A percentile compares a stretch with the other conserved stretches of the same genome.
These are phyloP conservation scores for Sclerotiophoma versabilis DNA, from an alignment of 2,329 filamentous ascomycete species.

Conservation along the genomic window DNA sequence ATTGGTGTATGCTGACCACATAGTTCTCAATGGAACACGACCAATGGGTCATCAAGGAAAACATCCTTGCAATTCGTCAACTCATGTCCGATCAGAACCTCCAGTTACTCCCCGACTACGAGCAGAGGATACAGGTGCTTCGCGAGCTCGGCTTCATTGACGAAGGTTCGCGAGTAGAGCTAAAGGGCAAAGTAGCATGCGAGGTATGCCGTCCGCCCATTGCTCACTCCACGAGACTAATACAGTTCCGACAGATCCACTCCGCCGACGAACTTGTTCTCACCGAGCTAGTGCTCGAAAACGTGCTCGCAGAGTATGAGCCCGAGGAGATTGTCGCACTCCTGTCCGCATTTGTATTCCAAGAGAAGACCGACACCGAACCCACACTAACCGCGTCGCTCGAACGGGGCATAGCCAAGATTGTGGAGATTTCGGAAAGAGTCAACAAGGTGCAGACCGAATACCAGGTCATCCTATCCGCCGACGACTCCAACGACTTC, in stretches of 20 bases:
- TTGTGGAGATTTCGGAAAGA: conserved; percentile 89
- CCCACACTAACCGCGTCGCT: conserved; percentile 83
- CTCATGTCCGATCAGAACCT: conserved; percentile 96
- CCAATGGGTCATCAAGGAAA: conserved; percentile 94
- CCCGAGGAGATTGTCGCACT: conserved; percentile 96
- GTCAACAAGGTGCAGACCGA: conserved; percentile 88
- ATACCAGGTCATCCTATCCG: conserved; percentile 89
- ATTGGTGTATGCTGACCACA: conserved; percentile 12
- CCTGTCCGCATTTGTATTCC: conserved; percentile 94
- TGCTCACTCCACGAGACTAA: not conserved
- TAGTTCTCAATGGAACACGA: conserved; percentile 96
- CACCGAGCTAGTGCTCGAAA: conserved; percentile 95
- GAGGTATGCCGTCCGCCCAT: conserved; percentile 61
- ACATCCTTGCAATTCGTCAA: conserved; percentile 85
- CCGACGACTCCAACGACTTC: conserved; percentile 93
- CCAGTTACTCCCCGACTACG: conserved; percentile 93
- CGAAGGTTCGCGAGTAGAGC: conserved; percentile 81
- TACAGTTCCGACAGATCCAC: conserved; percentile 67
- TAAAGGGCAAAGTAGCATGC: conserved; percentile 98
- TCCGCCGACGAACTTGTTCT: conserved; percentile 95
- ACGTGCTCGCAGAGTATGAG: conserved; percentile 93
- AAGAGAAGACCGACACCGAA: conserved; percentile 87
- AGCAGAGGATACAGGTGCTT: conserved; percentile 90
- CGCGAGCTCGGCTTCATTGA: conserved; percentile 94
- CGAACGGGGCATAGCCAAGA: conserved; percentile 81